Base-by-base conservation (phyloP, 352 stramenopile species). In the Globisporangium spiculum region DNA sequence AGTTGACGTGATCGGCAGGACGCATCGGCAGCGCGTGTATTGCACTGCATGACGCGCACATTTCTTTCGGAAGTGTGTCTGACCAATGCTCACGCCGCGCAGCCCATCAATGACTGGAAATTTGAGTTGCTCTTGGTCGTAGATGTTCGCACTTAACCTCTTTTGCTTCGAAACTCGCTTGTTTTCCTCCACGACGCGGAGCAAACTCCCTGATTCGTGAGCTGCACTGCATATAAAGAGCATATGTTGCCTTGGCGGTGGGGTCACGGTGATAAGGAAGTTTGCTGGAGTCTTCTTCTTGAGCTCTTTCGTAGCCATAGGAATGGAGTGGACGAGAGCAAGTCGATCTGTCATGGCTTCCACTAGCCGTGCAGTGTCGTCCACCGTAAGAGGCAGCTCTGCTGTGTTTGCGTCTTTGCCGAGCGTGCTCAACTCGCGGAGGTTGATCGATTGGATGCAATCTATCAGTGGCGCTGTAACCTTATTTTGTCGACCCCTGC, bases 11-110 rank as follows among this genome's bases (percentile, higher is more conserved):
- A 90, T 71, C 0, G 81, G 79, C 55, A 93, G 68, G 14, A 91
- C 76, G 53, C 85, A 93, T 14, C 83, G 77, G 30, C 85, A 93
- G 55, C 79, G 72, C 16, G 79, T 88, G 66, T 84, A 90, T 1
- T 82, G 69, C 22, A 74, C 48, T n/a, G 76, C 69, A 61, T 93
- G 83, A 7, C 80, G 75, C 27, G 32, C 41, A 44, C 85, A 93
- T 38, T 90, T 87, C 57, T 87, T 88, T 4, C 82, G 80, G 52
- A 84, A 90, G 12, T 74, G 36, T 10, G 67, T 66, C 18, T 79
- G 76, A n/a, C 82, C 82, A 58, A 90, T 78, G 56, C 63, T 88
- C n/a, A 78, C 62, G 12, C 82, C 82, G 4, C 79, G 79, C n/a
- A 84, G 62, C 7, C 80, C 78, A 61, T 89, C 71, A 1, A 70